Base-by-base conservation (phyloP, 1,284 basidiomycete genomes). In the Ganoderma resinaceum region DNA sequence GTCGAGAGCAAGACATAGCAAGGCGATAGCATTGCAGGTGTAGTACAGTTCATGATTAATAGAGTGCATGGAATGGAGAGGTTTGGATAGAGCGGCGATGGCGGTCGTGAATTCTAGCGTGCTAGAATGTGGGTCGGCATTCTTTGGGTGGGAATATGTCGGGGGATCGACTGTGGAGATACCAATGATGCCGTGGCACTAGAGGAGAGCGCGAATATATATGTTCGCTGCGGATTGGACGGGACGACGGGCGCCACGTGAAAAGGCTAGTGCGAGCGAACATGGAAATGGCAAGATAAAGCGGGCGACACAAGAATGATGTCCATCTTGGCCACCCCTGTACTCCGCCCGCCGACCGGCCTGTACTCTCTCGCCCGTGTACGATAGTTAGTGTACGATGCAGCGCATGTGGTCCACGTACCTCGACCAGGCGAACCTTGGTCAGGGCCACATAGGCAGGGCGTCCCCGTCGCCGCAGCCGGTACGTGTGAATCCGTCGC, bases 341-440 rank as follows among this genome's bases (percentile, higher is more conserved):
- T 8, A 33, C 53, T 46, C 53, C 26, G 12, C 46, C 23, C 23
- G 11, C 43, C n/a, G n/a, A 0, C 11, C 43, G 11, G 43, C 16
- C 61, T 67, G 61, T 66, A 46, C 53, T 37, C 43, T 23, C 43
- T 46, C 20, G 33, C 26, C 16, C 37, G 29, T 63, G 61, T 63
- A 63, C 2, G n/a, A 64, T 72, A 72, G 64, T 12, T 58, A 26
- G 66, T 66, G 66, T 66, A 65, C 62, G 68, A 86, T 87, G 85
- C 84, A 86, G 73, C 80, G 85, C 42, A 78, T 84, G 67, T 86
- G 85, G 85, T 86, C 84, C 42, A 83, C 82, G 9, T 87, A 86
- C 73, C 82, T 87, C 14, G 83, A 82, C 73, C 43, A 65, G 52
- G 67, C 66, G 38, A 67, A 63, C 58, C 67, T 68, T 37, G 65